Evolutionary conservation across 1,284 basidiomycete genomes (phyloP), one percentile per base, ranked within the genome.

Genomic region (Trametes sp.): DNA sequence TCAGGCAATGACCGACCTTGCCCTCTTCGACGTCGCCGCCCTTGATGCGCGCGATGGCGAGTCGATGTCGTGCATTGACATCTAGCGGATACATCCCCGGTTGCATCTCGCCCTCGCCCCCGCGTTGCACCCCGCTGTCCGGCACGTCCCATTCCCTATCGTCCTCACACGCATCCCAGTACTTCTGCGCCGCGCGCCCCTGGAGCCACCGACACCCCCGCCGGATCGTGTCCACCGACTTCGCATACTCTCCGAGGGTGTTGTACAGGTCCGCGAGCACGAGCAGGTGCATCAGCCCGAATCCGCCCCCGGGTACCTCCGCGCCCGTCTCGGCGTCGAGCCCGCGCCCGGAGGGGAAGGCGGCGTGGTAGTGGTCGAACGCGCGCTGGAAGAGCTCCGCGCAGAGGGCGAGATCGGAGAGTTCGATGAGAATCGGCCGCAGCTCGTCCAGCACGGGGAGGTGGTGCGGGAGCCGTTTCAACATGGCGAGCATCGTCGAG

Each of bases 161-260:
- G 73, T 98, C 97, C 38, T 87, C 84, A 58, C 89, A 86, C 24
- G 85, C 75, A 68, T 96, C 93, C 95, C 96, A 98, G 59, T 89
- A 89, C 59, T 80, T 84, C 73, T 93, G 87, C 35, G 82, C 78
- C n/a, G 78, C 80, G 36, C 96, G 80, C 0, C 94, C 94, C 74
- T 97, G 94, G 13, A 98, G 77, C 96, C 96, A 98, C 50, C 97
- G 80, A 54, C 88, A 90, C 0, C 95, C 96, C 56, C 82, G 81
- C 42, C 92, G 82, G 59, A 98, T 89, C 0, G 88, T 85, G 14
- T 86, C 80, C 13, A 96, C 80, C 0, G 92, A 91, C 31, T 84
- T 82, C 42, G 89, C 87, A 67, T 93, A 83, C 64, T 92, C 86
- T 0, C 85, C 87, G 19, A 90, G 77, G 0, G 87, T 84, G 64